Base-by-base conservation (phyloP, 2,329 filamentous ascomycete species). In the Colletotrichum gigasporum region DNA sequence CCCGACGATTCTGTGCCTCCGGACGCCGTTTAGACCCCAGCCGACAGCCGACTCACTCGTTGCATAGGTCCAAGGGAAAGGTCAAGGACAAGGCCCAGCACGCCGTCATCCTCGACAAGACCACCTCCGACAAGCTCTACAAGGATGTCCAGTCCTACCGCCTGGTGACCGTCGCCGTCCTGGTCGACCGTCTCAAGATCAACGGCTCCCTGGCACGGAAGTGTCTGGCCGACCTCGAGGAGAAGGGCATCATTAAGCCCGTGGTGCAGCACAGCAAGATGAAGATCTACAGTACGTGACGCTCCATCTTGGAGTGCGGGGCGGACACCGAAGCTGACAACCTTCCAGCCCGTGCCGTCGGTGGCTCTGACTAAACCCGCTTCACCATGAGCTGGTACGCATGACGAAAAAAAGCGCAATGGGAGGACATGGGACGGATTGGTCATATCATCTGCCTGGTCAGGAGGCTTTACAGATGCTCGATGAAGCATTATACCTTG, bases 21-120 rank as follows among this genome's bases (percentile, higher is more conserved):
- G 14, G 10, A 22, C 10, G 28, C n/a, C 16, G 4, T 39, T 14
- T 35, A 45, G 3, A 18, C 0, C 6, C 28, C 42, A 55, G n/a
- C 32, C 62, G 28, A 52, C 39, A 55, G 8, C 10, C 61, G 30
- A 54, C 61, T 70, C 34, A 69, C 45, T 41, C 54, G 20, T 53
- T 26, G 28, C 35, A 42, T 42, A 67, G 69, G 69, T 81, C 79
- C 67, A 81, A 81, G 76, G 76, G 78, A 73, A 87, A 82, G 94
- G 96, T 99, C 88, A 99, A 99, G 96, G 96, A 99, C 90, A 99
- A 99, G 94, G 95, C 96, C 85, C 92, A 98, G 84, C 96, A 99
- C 90, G 93, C 92, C 83, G 96, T 99, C 84, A 88, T 98, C 80
- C 93, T 99, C 85, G 96, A 99, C 89, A 99, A 99, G 91, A 80